Conservation (phyloP, 2,329 filamentous ascomycete genomes). For the Tolypocladium nubicola region DNA sequence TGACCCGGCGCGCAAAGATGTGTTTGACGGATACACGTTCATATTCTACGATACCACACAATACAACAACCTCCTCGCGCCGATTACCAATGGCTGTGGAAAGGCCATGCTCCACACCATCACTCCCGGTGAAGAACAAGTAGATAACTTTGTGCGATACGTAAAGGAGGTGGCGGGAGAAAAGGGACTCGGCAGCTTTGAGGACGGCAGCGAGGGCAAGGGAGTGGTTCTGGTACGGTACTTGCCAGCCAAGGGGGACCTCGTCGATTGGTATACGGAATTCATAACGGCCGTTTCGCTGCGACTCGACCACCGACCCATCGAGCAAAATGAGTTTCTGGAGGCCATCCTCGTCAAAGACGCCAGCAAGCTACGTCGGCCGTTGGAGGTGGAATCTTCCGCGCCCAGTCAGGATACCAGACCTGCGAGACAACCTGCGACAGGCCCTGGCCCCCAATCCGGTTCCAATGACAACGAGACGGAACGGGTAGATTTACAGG, state of each 20-base stretch:
- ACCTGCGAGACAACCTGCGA: neutral
- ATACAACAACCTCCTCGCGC: slow-evolving; percentile 62
- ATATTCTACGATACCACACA: slow-evolving; percentile 73
- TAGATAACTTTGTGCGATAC: slow-evolving; percentile 68
- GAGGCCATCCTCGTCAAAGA: slow-evolving; percentile 81
- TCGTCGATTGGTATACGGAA: slow-evolving; percentile 55
- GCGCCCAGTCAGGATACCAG: slow-evolving; percentile 11
- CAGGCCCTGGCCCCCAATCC: slow-evolving; percentile 3
- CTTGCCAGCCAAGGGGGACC: slow-evolving; percentile 43
- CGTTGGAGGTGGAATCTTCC: slow-evolving; percentile 42
- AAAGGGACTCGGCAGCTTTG: slow-evolving; percentile 56
- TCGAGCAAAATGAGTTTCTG: slow-evolving; percentile 85
- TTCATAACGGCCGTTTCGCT: slow-evolving; percentile 62
- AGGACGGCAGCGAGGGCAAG: slow-evolving; percentile 51
- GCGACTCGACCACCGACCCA: slow-evolving; percentile 66
- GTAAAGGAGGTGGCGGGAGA: slow-evolving; percentile 66
- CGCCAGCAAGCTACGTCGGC: slow-evolving; percentile 57
- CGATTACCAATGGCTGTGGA: slow-evolving; percentile 69
- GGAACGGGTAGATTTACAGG: slow-evolving; percentile 4
- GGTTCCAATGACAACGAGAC: slow-evolving; percentile 1
- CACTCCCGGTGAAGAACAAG: slow-evolving; percentile 49
- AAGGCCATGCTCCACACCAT: slow-evolving; percentile 65
- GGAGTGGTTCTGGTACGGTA: slow-evolving; percentile 74
- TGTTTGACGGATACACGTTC: slow-evolving; percentile 85
- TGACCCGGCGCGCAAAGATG: slow-evolving; percentile 48